Base-by-base conservation (phyloP, 495 filamentous ascomycete species). In the Neurospora intermedia region DNA sequence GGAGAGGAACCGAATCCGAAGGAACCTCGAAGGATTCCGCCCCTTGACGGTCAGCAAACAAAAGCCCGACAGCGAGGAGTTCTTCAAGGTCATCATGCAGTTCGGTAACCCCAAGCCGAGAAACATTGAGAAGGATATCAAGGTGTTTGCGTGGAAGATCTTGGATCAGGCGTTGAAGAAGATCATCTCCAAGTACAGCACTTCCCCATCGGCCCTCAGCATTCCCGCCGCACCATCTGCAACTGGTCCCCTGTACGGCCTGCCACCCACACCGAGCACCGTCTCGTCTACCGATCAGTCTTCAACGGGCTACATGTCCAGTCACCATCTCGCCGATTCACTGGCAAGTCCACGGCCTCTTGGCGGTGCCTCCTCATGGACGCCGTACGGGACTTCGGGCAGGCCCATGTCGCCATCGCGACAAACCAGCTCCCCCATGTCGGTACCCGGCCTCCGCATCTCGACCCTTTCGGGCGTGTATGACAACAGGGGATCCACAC, bases 51-150 rank as follows among this genome's bases (percentile, higher is more conserved):
- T 98, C 16, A 97, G 93, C 43, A 99, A 99, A 79, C 88, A 89
- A 71, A 97, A 97, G 82, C 77, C 88, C 2, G 95, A 98, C 62
- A 96, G 91, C 77, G 94, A 97, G 80, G 92, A 94, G 59, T 98
- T 98, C 83, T 98, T 98, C 89, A 97, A 97, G 83, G 84, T 98
- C 74, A 98, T 99, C 82, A 98, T 99, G 96, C 91, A 89, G n/a
- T 97, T 98, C 79, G 92, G 93, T 13, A 91, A 89, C 35, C 96
- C 96, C 3, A 98, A 98, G 84, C 96, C 96, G 7, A 87, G 96
- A 48, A 97, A 97, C 77, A 99, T 99, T 76, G 96, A 98, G 85
- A 99, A 99, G 83, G 94, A 97, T 77, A 93, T 99, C 76, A 99
- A 99, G 81, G 96, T 98, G 7, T 99, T 98, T 79, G 90, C 93